Evolutionary conservation across 1,139 yeast genomes (phyloP).

Genomic region (Lodderomyces beijingensis): DNA sequence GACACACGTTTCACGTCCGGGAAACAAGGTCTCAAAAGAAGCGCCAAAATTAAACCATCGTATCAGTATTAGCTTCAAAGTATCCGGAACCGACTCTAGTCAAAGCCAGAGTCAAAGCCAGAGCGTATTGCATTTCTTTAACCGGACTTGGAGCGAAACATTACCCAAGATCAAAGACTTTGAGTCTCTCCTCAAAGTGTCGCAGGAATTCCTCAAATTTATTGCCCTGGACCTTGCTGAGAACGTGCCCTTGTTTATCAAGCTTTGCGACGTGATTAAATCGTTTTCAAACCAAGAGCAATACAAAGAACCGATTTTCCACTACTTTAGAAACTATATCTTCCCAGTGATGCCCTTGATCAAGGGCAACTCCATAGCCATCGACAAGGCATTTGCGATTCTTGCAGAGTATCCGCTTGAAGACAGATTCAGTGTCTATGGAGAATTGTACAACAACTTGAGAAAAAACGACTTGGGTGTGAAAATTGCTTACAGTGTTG

Average conservation of each 20-base stretch:
- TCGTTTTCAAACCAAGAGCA: constrained; percentile 24
- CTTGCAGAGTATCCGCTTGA: constrained; percentile 55
- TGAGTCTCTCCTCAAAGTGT: constrained; percentile 43
- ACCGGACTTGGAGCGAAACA: constrained; percentile 44
- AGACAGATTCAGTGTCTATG: constrained; percentile 74
- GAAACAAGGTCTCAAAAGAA: constrained; percentile 29
- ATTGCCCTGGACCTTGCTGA: constrained; percentile 56
- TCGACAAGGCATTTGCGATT: constrained; percentile 57
- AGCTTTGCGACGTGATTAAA: constrained; percentile 52
- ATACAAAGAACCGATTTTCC: constrained; percentile 48
- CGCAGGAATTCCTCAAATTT: constrained; percentile 50
- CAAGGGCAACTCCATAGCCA: constrained; percentile 57
- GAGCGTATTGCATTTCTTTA: constrained; percentile 44
- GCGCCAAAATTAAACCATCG: constrained; percentile 4
- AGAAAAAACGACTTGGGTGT: constrained; percentile 56
- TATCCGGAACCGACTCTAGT: constrained; percentile 28
- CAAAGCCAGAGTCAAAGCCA: constrained; percentile 23
- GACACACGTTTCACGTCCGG: constrained; percentile 27
- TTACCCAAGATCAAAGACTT: constrained; percentile 35
- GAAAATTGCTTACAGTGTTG: constrained; percentile 59
- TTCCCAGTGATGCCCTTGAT: constrained; percentile 65
- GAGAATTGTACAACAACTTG: constrained; percentile 63
- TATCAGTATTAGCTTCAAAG: too few species aligned
- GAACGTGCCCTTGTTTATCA: constrained; percentile 46
- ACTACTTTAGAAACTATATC: constrained; percentile 60